Evolutionary conservation across 2,329 filamentous ascomycete species (phyloP), one percentile per base, ranked within the genome.

Genomic region (Microdochium bolleyi): DNA sequence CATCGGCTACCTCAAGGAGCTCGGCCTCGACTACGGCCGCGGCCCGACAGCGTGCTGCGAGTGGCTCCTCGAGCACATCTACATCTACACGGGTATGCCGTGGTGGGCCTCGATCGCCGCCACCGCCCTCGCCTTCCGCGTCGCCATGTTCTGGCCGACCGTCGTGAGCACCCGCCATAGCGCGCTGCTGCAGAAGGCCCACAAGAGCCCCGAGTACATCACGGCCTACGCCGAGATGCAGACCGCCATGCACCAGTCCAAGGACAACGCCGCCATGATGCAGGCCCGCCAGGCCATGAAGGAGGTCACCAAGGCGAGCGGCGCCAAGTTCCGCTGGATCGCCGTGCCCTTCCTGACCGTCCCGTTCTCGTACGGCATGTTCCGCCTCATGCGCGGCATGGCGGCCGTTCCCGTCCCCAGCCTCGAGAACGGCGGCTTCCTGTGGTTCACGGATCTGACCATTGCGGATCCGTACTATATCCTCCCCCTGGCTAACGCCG

Each of bases 11-110:
- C 75, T 99, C 54, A 82, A 88, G 60, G 78, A 83, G 7, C 75
- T 97, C 11, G 94, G 94, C 3, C 74, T 99, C 22, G 89, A 97
- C 62, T 97, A 87, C 63, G 91, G 92, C 64, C 92, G 76, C 74
- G 92, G 92, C 16, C 82, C 88, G 4, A 89, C 91, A 0, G 73
- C 84, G 3, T 59, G 82, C 16, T 83, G 94, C 68, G 79, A 96
- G 71, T 92, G 79, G 77, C 22, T 82, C 2, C 72, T 97, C 11
- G 94, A 99, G 74, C 84, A 92, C 65, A 66, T 95, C 41, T 90
- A 99, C 70, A 75, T 96, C 56, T 85, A 79, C 60, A 73, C 69
- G 1, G 89, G 87, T 34, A 70, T 89, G 52, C 89, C 90, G 13
- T 97, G 94, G 94, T 91, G 88, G 77, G 84, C 74, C 1, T 82